Evolutionary conservation across 139 green algal species (phyloP).

Genomic region (Diplosphaera chodatii): DNA sequence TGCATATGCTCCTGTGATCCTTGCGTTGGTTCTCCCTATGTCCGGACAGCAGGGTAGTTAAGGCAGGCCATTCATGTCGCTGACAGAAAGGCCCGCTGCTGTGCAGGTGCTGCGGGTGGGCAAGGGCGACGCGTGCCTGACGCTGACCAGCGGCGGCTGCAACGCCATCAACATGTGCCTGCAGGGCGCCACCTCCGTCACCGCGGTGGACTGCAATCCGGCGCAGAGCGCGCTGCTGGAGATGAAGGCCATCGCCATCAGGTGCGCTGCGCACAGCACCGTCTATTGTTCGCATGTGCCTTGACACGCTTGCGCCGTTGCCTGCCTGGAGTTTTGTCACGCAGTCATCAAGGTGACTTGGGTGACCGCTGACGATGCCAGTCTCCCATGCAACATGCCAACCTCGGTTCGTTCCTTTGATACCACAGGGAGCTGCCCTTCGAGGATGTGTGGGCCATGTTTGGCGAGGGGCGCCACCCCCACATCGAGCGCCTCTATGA

Average conservation of each 20-base stretch:
- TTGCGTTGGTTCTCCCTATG: too few relatives aligned
- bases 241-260: constrained; percentile 84
- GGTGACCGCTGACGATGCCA: too few relatives aligned
- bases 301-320: too few relatives aligned
- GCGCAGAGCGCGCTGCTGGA: constrained; percentile 92
- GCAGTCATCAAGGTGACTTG: not conserved
- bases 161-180: constrained; percentile 93
- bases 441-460: constrained; percentile 89
- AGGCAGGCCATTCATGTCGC: too few relatives aligned
- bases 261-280: not conserved
- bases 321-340: too few relatives aligned
- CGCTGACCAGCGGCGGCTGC: constrained; percentile 95
- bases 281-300: not conserved
- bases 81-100: not conserved
- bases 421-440: constrained; percentile 77
- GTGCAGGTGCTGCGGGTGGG: constrained; percentile 73
- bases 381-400: too few relatives aligned
- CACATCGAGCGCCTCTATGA: constrained; percentile 79
- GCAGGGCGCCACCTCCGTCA: constrained; percentile 69
- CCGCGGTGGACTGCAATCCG: constrained; percentile 95
- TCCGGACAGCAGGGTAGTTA: too few relatives aligned
- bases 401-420: too few relatives aligned
- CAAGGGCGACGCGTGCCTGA: constrained; percentile 79
- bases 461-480: constrained; percentile 72
- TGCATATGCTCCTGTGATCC: too few relatives aligned